A percentile compares a stretch with the other conserved stretches of the same genome.
phyloP scores from a whole-genome alignment of 495 filamentous ascomycete genomes.

The Podospora australis region DNA sequence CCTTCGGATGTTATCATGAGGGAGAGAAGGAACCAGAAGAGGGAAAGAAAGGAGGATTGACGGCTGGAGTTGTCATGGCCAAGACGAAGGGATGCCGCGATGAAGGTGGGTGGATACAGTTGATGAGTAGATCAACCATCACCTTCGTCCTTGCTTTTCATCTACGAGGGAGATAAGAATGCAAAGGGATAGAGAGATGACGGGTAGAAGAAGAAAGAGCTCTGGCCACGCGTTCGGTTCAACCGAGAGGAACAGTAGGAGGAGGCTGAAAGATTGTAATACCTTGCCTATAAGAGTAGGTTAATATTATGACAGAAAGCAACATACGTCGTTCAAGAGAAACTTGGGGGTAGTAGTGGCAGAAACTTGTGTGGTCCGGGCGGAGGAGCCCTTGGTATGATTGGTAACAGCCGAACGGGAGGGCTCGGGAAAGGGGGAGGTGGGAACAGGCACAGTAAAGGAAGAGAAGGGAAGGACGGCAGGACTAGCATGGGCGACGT shows the following conservation, averaged over 20 bases:
- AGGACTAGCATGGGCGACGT: neutral
- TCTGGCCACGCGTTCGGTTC: neutral
- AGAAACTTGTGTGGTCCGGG: too few species aligned
- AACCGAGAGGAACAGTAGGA: neutral
- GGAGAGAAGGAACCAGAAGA: too few species aligned
- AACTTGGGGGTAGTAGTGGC: neutral
- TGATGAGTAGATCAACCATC: too few species aligned
- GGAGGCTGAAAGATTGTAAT: conserved; percentile 9
- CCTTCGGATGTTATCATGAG: too few species aligned
- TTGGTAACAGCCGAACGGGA: neutral
- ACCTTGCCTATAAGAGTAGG: conserved; percentile 49
- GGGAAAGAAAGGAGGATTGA: neutral
- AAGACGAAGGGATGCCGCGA: neutral
- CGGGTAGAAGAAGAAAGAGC: neutral
- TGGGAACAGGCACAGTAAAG: neutral
- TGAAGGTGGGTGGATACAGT: too few species aligned
- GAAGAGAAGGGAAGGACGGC: conserved; percentile 2
- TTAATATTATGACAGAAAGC: conserved; percentile 19
- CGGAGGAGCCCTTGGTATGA: neutral
- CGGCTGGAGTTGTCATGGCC: neutral
- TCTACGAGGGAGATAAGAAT: too few species aligned
- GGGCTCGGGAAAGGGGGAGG: neutral
- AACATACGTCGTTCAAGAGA: conserved; percentile 5
- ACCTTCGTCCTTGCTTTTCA: too few species aligned
- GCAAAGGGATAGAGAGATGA: neutral